Evolutionary conservation across 2,329 filamentous ascomycete genomes (phyloP).

Genomic region (Pestalotiopsis sp.): DNA sequence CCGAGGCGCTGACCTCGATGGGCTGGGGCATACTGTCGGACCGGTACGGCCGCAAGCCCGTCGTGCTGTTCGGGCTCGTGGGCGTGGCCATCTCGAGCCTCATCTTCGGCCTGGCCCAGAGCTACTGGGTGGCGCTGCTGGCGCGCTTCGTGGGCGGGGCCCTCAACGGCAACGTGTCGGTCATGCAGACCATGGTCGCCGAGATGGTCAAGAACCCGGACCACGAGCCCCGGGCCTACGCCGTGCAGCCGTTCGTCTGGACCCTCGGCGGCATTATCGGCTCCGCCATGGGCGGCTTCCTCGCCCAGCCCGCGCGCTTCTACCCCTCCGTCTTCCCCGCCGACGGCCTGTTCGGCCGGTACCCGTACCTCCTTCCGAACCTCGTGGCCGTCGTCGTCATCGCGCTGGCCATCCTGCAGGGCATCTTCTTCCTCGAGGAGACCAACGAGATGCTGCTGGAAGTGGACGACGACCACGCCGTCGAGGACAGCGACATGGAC

Average conservation of each 20-base stretch:
- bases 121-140: slow-evolving; percentile 45
- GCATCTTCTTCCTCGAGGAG: slow-evolving; percentile 61
- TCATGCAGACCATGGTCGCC: slow-evolving; percentile 40
- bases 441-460: slow-evolving; percentile 33
- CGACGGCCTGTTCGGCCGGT: slow-evolving; percentile 55
- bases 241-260: slow-evolving; percentile 41
- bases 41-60: slow-evolving; percentile 39
- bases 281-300: slow-evolving; percentile 40
- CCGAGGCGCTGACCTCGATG: slow-evolving; percentile 45
- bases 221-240: slow-evolving; percentile 42
- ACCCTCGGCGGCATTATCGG: slow-evolving; percentile 39
- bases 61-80: slow-evolving; percentile 37
- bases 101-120: slow-evolving; percentile 43
- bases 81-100: slow-evolving; percentile 42
- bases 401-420: slow-evolving; percentile 62
- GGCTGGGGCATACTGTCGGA: slow-evolving; percentile 46
- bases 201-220: slow-evolving; percentile 45
- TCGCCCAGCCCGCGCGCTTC: slow-evolving; percentile 38
- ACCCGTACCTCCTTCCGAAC: slow-evolving; percentile 74
- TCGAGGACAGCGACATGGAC: slow-evolving; percentile 18
- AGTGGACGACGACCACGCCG: slow-evolving; percentile 23
- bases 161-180: slow-evolving; percentile 43
- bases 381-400: slow-evolving; percentile 65
- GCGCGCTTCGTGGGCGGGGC: slow-evolving; percentile 43
- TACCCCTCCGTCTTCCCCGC: slow-evolving; percentile 38